Evolutionary conservation across 495 filamentous ascomycete species (phyloP), one percentile per base, ranked within the genome.

Genomic region (Penicillium dipodomyicola): DNA sequence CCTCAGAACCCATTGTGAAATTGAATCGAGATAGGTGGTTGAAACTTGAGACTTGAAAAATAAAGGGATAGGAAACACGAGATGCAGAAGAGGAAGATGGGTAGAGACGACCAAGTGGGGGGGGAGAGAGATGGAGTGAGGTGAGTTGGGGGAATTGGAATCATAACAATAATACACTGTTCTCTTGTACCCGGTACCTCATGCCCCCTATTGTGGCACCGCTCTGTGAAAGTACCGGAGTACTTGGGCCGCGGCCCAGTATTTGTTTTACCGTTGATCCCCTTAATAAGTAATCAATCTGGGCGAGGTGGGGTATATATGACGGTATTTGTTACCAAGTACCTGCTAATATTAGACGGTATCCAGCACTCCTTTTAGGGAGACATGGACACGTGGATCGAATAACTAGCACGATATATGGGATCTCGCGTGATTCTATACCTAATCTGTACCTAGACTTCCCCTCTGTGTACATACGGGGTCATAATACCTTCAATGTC

Each of bases 1-100:
- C 76, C 73, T 78, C 76, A 75, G 74, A 73, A 75, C 70, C 72
- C 76, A 78, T 78, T 57, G 47, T 75, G 57, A 61, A 59, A 53
- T 61, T 43, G 41, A 42, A 58, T 61, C 30, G 52, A 32, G 57
- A 52, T 17, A 32, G 49, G 52, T 49, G 22, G 46, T 51, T 50
- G 37, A 17, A 56, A 52, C 22, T 51, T 27, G 58, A 57, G 56
- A 55, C 23, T 53, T 53, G 52, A 45, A 59, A 62, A 59, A 64
- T 35, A 56, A 57, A 55, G 43, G 23, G 37, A 49, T 54, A 53
- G 53, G 40, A 56, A 56, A 32, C 37, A 25, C 56, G 47, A 61
- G 65, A 62, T 58, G 60, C 57, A 72, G 64, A 58, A 65, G 59
- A 58, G 57, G 60, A 69, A 64, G 58, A 63, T 62, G 64, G 61